A percentile compares a stretch with the other conserved stretches of the same genome.
These are phyloP conservation scores for Cyberlindnera petersonii DNA, from an alignment of 805 yeast genomes.

Conservation along the genomic window DNA sequence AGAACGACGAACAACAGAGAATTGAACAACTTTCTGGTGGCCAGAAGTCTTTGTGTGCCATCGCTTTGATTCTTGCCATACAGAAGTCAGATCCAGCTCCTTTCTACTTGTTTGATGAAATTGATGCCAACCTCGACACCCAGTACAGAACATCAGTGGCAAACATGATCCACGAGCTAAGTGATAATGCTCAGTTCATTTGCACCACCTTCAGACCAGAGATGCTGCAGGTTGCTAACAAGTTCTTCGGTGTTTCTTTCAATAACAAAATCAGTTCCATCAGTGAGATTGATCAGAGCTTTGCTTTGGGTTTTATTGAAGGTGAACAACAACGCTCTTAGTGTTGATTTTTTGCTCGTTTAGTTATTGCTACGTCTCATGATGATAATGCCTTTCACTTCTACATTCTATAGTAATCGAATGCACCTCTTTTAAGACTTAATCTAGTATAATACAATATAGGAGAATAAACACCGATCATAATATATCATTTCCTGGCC, in stretches of 20 bases:
- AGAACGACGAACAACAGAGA: constrained; percentile 76
- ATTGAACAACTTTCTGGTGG: constrained; percentile 96
- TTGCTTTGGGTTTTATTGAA: constrained; percentile 81
- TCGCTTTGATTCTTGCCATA: constrained; percentile 87
- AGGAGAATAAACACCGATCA: background rate
- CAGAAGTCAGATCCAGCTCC: constrained; percentile 97
- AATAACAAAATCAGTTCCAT: constrained; percentile 78
- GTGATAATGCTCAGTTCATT: constrained; percentile 78
- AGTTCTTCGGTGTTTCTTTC: constrained; percentile 83
- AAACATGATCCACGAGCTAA: constrained; percentile 57
- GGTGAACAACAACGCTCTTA: constrained; percentile 42
- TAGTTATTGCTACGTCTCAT: background rate
- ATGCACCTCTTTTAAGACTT: no score
- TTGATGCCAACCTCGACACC: constrained; percentile 92
- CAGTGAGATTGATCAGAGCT: constrained; percentile 61
- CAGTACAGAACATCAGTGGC: constrained; percentile 91
- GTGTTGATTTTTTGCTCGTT: background rate
- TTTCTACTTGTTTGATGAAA: constrained; percentile 91
- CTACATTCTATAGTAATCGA: no score
- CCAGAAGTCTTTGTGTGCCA: constrained; percentile 94
- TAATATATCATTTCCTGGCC: constrained; percentile 4
- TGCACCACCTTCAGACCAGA: constrained; percentile 96
- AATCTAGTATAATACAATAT: constrained; percentile 8
- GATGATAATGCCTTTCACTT: no score
- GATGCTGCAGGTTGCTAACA: constrained; percentile 81